A percentile compares a stretch with the other conserved stretches of the same genome.
Evolutionary conservation across 345 rosid genomes (phyloP).

Genomic region (Trapa bicornis): DNA sequence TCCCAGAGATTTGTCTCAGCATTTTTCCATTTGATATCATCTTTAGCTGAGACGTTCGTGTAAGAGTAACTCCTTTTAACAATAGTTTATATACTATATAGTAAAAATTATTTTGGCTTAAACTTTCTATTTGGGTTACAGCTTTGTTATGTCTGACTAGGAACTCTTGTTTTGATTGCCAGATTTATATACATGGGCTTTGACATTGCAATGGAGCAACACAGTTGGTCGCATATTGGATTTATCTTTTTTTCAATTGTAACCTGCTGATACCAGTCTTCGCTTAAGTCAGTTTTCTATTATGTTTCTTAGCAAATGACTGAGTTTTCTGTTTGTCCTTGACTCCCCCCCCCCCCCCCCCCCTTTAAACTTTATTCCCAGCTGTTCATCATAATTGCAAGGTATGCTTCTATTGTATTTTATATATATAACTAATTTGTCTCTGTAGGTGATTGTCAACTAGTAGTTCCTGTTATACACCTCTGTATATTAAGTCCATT

Average conservation of each 20-base stretch:
- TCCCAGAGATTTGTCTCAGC: constrained; percentile 90
- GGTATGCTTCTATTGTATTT: constrained; percentile 28
- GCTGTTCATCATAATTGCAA: constrained; percentile 80
- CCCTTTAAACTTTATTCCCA: constrained; percentile 15
- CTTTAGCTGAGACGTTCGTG: constrained; percentile 95
- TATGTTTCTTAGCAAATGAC: not conserved
- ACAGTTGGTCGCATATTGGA: constrained; percentile 96
- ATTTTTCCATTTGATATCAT: constrained; percentile 91
- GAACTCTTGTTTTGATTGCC: constrained; percentile 21
- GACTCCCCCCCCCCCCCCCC: constrained; percentile 18
- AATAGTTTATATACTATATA: no score
- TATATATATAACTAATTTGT: not conserved
- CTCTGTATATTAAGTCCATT: constrained; percentile 9
- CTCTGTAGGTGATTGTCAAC: not conserved
- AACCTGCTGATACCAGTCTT: constrained; percentile 37
- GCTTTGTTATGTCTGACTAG: not conserved
- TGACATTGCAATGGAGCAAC: constrained; percentile 96
- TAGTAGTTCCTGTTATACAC: not conserved
- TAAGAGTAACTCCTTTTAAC: constrained; percentile 14
- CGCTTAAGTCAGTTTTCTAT: not conserved
- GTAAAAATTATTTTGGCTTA: not conserved
- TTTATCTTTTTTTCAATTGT: constrained; percentile 93
- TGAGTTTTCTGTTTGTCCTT: constrained; percentile 29
- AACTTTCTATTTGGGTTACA: constrained; percentile 2
- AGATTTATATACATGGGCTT: constrained; percentile 99